Base-by-base conservation (phyloP, 306 rosid species). In the Citrullus mucosospermus region DNA sequence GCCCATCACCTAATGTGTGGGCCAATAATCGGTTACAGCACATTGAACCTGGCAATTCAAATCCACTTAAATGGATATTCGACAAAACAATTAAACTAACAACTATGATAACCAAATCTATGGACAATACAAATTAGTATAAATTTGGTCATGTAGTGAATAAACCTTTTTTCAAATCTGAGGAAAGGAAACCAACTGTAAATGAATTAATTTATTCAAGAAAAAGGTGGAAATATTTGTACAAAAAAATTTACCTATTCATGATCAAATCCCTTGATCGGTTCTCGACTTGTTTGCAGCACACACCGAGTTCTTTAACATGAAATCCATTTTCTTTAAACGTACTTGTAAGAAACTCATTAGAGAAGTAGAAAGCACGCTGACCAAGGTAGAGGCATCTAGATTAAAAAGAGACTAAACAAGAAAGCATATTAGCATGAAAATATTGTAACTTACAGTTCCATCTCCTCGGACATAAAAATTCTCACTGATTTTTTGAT, bases 241-340 rank as follows among this genome's bases (percentile, higher is more conserved):
- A 25, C 74, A 43, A 48, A 72, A 25, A 50, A 36, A 34, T 78
- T 86, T 87, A 91, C 98, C 93, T 84, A 56, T 92, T 95, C 98
- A 95, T 92, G 43, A 91, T 81, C 88, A 95, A 83, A 78, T 92
- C 96, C 87, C 88, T 86, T 12, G 93, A 92, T 48, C 96, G 92
- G 80, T 95, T 95, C 89, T 91, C 96, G 59, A 95, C 97, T 92
- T 95, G 96, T 85, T 95, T 95, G 87, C 97, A 95, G 85, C 88
- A 92, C 12, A 92, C 79, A 48, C 70, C 90, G 84, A 91, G 88
- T 79, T 89, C 89, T 81, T 86, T 80, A 72, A 88, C 91, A 59
- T 79, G 82, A 76, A 91, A 95, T 86, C 97, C 92, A 85, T 89
- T 92, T 82, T 89, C 98, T 84, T 89, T 67, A 81, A 92, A 92